phyloP scores from a whole-genome alignment of 768 basidiomycete species.

The Hericium erinaceus region DNA sequence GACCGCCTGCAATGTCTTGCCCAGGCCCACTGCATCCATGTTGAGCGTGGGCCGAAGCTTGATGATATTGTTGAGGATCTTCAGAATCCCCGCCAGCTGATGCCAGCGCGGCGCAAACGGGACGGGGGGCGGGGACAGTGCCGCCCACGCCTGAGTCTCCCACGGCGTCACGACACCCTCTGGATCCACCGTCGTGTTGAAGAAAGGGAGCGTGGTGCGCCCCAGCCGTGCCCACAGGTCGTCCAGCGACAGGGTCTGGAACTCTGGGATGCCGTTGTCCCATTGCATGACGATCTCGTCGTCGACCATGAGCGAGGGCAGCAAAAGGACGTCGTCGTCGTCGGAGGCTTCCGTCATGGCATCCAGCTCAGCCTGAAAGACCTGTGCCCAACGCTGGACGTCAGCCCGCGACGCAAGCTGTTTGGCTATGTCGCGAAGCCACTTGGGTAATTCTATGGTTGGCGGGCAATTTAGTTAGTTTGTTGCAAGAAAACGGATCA shows the following conservation, averaged over 20 bases:
- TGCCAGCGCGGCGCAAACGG: slow-evolving; percentile 1
- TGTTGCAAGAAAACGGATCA: too few species aligned
- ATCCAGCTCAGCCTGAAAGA: too few species aligned
- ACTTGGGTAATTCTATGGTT: too few species aligned
- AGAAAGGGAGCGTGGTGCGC: background rate
- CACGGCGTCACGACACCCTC: background rate
- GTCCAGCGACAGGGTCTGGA: background rate
- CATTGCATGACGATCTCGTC: background rate
- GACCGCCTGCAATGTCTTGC: slow-evolving; percentile 17
- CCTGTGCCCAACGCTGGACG: too few species aligned
- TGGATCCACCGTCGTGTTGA: slow-evolving; percentile 1
- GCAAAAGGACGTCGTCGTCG: too few species aligned
- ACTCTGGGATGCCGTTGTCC: background rate
- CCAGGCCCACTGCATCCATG: slow-evolving; percentile 20
- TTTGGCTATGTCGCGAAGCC: too few species aligned
- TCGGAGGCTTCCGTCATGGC: too few species aligned
- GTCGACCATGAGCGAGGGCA: background rate
- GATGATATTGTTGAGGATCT: slow-evolving; percentile 9
- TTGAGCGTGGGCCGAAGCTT: slow-evolving; percentile 8
- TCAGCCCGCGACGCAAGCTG: too few species aligned
- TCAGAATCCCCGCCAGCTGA: slow-evolving; percentile 12
- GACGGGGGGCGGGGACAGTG: too few species aligned
- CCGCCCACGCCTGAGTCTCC: slow-evolving; percentile 14
- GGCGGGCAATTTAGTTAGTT: too few species aligned
- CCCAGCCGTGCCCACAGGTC: slow-evolving; percentile 1